A percentile compares a stretch with the other conserved stretches of the same genome.
These are phyloP conservation scores for Aspergillus arachidicola DNA, from an alignment of 2,329 filamentous ascomycete genomes.

Conservation along the genomic window DNA sequence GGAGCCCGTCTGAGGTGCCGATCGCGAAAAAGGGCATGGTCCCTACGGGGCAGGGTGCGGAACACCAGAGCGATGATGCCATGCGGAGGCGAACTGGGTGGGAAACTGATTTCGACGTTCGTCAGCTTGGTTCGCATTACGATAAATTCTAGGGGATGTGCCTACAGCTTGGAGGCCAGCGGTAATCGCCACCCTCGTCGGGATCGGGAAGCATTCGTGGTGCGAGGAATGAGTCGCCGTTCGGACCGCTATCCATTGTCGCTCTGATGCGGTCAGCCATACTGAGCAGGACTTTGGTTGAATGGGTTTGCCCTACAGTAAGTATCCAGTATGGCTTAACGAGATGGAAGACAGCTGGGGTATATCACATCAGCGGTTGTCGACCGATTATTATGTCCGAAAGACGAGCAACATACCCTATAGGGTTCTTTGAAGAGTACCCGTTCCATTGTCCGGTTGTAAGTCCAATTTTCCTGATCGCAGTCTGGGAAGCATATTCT, in stretches of 20 bases:
- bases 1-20: conserved; percentile 40
- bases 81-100: conserved; percentile 32
- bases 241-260: conserved; percentile 39
- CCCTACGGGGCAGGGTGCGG: conserved; percentile 36
- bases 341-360: conserved; percentile 39
- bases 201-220: conserved; percentile 34
- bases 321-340: conserved; percentile 37
- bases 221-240: conserved; percentile 36
- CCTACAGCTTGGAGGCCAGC: conserved; percentile 35
- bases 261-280: conserved; percentile 30
- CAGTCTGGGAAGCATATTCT: conserved; percentile 38
- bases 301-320: conserved; percentile 30
- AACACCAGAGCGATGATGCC: conserved; percentile 38
- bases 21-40: conserved; percentile 38
- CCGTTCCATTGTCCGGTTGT: conserved; percentile 36
- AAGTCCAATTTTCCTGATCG: conserved; percentile 35
- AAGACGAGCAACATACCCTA: conserved; percentile 25
- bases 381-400: background rate
- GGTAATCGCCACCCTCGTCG: conserved; percentile 35
- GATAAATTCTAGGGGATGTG: background rate
- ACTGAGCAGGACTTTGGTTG: background rate
- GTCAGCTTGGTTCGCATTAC: background rate
- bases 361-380: background rate
- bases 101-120: conserved; percentile 20
- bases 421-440: conserved; percentile 36